Base-by-base conservation (phyloP, 2,329 filamentous ascomycete species). In the Hypoxylon sp. region DNA sequence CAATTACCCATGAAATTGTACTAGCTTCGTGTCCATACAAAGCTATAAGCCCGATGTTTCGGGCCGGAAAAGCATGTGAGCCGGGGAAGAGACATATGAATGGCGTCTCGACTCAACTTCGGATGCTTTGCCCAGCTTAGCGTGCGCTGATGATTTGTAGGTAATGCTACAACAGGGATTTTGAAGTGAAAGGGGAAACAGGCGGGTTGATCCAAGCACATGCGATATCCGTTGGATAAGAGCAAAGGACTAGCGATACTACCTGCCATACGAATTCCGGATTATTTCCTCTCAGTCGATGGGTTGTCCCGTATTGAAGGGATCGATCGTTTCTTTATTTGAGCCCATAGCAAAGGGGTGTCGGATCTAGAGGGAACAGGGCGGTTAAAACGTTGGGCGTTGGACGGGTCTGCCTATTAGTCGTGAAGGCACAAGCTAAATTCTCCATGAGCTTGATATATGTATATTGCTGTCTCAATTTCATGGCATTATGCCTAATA, bases 61-160 rank as follows among this genome's bases (percentile, higher is more conserved):
- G 63, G 63, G 19, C 63, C 58, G 58, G 46, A 23, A 30, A 32
- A 28, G 30, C 45, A 49, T 51, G 21, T 53, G 46, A 46, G 41
- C 41, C 48, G 36, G n/a, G 19, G n/a, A 19, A 25, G 46, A 52
- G 50, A 41, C 28, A 53, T 55, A 62, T 53, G 17, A 41, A 43
- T 30, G 58, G 52, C 17, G 58, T 58, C n/a, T 43, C 7, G 4
- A 36, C 23, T 13, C 19, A 32, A 45, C 5, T 49, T 45, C 48
- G 58, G 28, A 19, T 19, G 6, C 19, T 43, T 45, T 60, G 6
- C 48, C 38, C 36, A 17, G 23, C 43, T n/a, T 21, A 25, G 43
- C 32, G 36, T 55, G 30, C 23, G 45, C 14, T 14, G 30, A 19
- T 19, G 25, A 17, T 32, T 43, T 43, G 19, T 19, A 55, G 38